A percentile compares a stretch with the other conserved stretches of the same genome.
Evolutionary conservation across 805 yeast species (phyloP).

Genomic region (Saccharomyces paradoxus): DNA sequence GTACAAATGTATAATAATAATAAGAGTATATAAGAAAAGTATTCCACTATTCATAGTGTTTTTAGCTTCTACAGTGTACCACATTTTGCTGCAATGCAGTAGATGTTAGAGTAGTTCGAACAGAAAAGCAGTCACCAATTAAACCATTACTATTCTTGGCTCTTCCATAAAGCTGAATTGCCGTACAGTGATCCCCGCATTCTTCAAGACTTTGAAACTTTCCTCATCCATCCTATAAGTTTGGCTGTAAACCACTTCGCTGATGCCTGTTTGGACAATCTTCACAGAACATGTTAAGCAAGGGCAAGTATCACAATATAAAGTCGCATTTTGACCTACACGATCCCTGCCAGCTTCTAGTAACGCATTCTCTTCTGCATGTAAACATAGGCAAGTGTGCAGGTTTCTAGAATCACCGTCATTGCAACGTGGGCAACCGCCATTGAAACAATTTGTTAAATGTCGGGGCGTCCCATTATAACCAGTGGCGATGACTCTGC

Average conservation of each 20-base stretch:
- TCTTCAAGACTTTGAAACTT: slow-evolving; percentile 61
- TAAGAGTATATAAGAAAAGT: background rate
- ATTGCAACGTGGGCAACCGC: slow-evolving; percentile 91
- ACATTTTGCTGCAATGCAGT: background rate
- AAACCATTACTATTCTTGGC: slow-evolving; percentile 20
- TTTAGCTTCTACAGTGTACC: background rate
- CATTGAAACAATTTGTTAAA: slow-evolving; percentile 81
- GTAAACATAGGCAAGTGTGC: slow-evolving; percentile 84
- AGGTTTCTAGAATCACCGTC: slow-evolving; percentile 58
- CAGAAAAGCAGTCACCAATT: background rate
- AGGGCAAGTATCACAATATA: slow-evolving; percentile 96
- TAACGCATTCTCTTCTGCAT: slow-evolving; percentile 95
- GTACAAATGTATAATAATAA: background rate
- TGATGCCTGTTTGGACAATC: slow-evolving; percentile 86
- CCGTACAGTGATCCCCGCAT: slow-evolving; percentile 67
- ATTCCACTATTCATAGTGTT: background rate
- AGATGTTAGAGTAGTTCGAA: background rate
- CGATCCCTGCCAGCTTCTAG: slow-evolving; percentile 91
- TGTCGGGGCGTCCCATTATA: slow-evolving; percentile 96
- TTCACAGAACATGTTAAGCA: slow-evolving; percentile 93
- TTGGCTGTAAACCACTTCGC: slow-evolving; percentile 87
- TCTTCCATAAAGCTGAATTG: slow-evolving; percentile 37
- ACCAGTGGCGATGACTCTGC: slow-evolving; percentile 88
- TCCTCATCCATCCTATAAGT: slow-evolving; percentile 83
- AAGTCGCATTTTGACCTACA: slow-evolving; percentile 49